Evolutionary conservation across 2,329 filamentous ascomycete species (phyloP).

Genomic region (Stemphylium vesicarium): DNA sequence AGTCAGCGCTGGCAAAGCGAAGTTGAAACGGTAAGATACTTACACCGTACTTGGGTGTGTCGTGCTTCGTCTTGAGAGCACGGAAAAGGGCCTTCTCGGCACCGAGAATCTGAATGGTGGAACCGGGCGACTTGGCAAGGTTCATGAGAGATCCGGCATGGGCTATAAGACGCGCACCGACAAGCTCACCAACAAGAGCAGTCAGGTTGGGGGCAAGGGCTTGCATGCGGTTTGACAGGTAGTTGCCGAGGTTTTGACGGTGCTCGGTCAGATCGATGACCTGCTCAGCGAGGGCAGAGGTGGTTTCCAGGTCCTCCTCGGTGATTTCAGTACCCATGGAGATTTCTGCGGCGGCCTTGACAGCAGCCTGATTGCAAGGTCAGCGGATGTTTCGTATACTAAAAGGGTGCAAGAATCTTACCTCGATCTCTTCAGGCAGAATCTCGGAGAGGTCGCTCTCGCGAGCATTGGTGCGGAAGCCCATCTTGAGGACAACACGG

Average conservation of each 20-base stretch:
- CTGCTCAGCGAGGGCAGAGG: conserved; percentile 88
- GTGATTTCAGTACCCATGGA: conserved; percentile 99
- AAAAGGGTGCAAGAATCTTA: neutral
- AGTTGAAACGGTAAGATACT: conserved; percentile 59
- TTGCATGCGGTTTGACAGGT: conserved; percentile 91
- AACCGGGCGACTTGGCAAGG: conserved; percentile 92
- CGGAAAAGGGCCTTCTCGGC: conserved; percentile 99
- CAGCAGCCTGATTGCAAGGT: conserved; percentile 57
- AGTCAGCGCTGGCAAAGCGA: conserved; percentile 69
- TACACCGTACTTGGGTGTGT: conserved; percentile 92
- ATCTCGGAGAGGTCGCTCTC: conserved; percentile 77
- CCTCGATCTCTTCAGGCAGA: conserved; percentile 92
- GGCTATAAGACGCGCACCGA: conserved; percentile 92
- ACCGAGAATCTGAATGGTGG: conserved; percentile 96
- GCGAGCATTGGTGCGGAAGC: conserved; percentile 82
- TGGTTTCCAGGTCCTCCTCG: conserved; percentile 89
- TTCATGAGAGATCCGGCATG: conserved; percentile 94
- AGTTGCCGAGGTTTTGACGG: conserved; percentile 83
- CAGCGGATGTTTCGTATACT: neutral
- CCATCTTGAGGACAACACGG: conserved; percentile 84
- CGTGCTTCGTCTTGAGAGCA: conserved; percentile 98
- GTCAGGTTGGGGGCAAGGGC: conserved; percentile 97
- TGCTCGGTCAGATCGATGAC: conserved; percentile 85
- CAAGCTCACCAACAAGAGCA: conserved; percentile 87
- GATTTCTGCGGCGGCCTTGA: conserved; percentile 94